Conservation (phyloP, 805 yeast species). For the Pichia occidentalis region DNA sequence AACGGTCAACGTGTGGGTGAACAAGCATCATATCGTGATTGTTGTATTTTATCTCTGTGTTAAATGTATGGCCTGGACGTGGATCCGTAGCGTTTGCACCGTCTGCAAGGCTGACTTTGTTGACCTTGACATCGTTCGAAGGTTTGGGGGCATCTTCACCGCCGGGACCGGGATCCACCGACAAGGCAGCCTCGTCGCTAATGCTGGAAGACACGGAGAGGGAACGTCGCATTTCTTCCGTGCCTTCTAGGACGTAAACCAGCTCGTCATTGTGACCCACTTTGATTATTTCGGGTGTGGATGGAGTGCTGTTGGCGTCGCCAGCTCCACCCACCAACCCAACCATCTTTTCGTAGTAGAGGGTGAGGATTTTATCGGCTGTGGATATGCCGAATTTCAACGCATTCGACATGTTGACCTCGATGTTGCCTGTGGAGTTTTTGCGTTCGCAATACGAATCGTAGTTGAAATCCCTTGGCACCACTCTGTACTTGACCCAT, state of each 20-base stretch:
- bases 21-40: too few relatives aligned
- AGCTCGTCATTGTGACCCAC: conserved; percentile 29
- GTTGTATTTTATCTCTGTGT: too few relatives aligned
- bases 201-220: too few relatives aligned
- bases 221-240: background rate
- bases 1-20: too few relatives aligned
- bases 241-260: conserved; percentile 10
- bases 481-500: conserved; percentile 70
- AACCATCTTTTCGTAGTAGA: conserved; percentile 45
- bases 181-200: too few relatives aligned
- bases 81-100: too few relatives aligned
- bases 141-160: too few relatives aligned
- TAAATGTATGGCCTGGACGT: too few relatives aligned
- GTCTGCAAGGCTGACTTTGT: too few relatives aligned
- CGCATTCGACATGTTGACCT: conserved; percentile 17
- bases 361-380: conserved; percentile 37
- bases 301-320: too few relatives aligned
- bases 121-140: too few relatives aligned
- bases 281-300: conserved; percentile 15
- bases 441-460: conserved; percentile 25
- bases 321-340: conserved; percentile 37
- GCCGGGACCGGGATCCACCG: too few relatives aligned
- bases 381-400: conserved; percentile 25
- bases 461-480: conserved; percentile 45
- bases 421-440: conserved; percentile 22